phyloP scores from a whole-genome alignment of 2,329 filamentous ascomycete species.

The Knoxdaviesia proteae region DNA sequence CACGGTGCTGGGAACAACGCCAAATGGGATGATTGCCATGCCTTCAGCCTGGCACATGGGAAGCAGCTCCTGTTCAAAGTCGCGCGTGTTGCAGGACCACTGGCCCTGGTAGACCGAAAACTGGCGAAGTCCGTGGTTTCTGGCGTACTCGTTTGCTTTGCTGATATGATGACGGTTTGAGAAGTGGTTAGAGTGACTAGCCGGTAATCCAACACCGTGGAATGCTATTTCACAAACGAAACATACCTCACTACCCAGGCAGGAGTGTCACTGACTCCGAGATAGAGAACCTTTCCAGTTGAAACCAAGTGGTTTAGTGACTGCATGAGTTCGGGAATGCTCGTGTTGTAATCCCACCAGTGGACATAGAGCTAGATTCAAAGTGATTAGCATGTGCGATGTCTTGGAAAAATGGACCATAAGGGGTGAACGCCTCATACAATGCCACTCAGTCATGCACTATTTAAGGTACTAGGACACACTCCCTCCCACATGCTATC shows the following conservation, averaged over 20 bases:
- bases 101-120: slow-evolving; percentile 20
- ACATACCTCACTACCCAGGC: slow-evolving; percentile 22
- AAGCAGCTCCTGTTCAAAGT: slow-evolving; percentile 21
- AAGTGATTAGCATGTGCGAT: slow-evolving; percentile 33
- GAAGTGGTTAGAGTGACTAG: slow-evolving; percentile 20
- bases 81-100: slow-evolving; percentile 18
- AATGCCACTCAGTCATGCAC: background rate
- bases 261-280: slow-evolving; percentile 12
- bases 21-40: slow-evolving; percentile 39
- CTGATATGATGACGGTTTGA: slow-evolving; percentile 3
- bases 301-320: slow-evolving; percentile 9
- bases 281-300: slow-evolving; percentile 11
- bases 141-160: slow-evolving; percentile 10
- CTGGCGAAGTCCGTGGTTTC: slow-evolving; percentile 7
- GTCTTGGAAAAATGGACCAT: slow-evolving; percentile 33
- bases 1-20: slow-evolving; percentile 27
- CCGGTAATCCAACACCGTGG: slow-evolving; percentile 45
- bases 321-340: slow-evolving; percentile 11
- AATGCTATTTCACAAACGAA: slow-evolving; percentile 36
- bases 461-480: background rate
- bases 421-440: slow-evolving; percentile 33
- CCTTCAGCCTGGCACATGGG: slow-evolving; percentile 21
- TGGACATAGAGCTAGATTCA: slow-evolving; percentile 9
- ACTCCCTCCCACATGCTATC: background rate
- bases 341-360: slow-evolving; percentile 10